A percentile compares a stretch with the other conserved stretches of the same genome.
phyloP scores from a whole-genome alignment of 805 yeast species.

The Tetrapisispora fleetii region DNA sequence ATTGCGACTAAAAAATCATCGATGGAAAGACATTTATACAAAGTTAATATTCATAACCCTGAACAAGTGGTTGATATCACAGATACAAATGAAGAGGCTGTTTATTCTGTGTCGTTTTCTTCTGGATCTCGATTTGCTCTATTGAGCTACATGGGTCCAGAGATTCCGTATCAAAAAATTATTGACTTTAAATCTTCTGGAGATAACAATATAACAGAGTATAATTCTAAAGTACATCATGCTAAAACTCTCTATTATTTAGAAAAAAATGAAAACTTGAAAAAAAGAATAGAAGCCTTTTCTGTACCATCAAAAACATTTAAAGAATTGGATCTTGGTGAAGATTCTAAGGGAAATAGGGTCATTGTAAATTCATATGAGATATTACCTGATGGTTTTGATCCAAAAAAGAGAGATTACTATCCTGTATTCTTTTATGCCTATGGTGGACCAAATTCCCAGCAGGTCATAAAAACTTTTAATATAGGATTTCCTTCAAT shows the following conservation, averaged over 20 bases:
- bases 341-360: slow-evolving; percentile 38
- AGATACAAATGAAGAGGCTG: slow-evolving; percentile 47
- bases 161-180: slow-evolving; percentile 67
- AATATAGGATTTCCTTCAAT: slow-evolving; percentile 60
- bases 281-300: slow-evolving; percentile 32
- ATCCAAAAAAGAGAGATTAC: slow-evolving; percentile 36
- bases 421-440: slow-evolving; percentile 86
- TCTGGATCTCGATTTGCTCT: slow-evolving; percentile 66
- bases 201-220: slow-evolving; percentile 4
- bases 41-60: slow-evolving; percentile 44
- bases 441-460: slow-evolving; percentile 95
- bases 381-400: slow-evolving; percentile 66
- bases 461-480: slow-evolving; percentile 58
- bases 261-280: slow-evolving; percentile 36
- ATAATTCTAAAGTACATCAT: slow-evolving; percentile 10
- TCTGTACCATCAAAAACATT: slow-evolving; percentile 47
- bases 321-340: slow-evolving; percentile 44
- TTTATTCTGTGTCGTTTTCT: slow-evolving; percentile 66
- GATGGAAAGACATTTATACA: slow-evolving; percentile 73
- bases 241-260: slow-evolving; percentile 26
- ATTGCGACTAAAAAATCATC: slow-evolving; percentile 69
- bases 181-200: slow-evolving; percentile 37
- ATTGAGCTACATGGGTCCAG: slow-evolving; percentile 69
- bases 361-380: slow-evolving; percentile 58
- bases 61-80: slow-evolving; percentile 37